Evolutionary conservation across 2,329 filamentous ascomycete genomes (phyloP).

Genomic region (Botrytis aclada): DNA sequence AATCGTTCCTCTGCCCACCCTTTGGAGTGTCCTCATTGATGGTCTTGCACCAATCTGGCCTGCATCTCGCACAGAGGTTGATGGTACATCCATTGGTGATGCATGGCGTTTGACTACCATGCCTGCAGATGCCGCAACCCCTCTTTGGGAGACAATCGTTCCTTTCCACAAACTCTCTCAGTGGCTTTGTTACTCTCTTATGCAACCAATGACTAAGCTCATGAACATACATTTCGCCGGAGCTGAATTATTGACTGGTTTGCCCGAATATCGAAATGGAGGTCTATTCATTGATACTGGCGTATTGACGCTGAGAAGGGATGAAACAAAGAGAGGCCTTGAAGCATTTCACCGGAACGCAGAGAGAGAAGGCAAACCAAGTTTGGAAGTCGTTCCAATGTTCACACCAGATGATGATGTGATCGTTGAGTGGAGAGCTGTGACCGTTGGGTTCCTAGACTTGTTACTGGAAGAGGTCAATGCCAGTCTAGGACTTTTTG

Average conservation of each 20-base stretch:
- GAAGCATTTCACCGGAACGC: constrained; percentile 68
- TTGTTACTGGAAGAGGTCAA: constrained; percentile 69
- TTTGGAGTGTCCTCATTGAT: constrained; percentile 90
- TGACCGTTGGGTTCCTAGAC: constrained; percentile 72
- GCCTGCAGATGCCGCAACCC: constrained; percentile 52
- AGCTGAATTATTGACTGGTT: constrained; percentile 75
- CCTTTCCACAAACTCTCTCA: constrained; percentile 94
- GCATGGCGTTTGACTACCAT: constrained; percentile 89
- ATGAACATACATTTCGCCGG: constrained; percentile 79
- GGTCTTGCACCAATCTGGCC: constrained; percentile 89
- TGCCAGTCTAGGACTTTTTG: constrained; percentile 62
- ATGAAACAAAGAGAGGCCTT: constrained; percentile 68
- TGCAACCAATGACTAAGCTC: constrained; percentile 83
- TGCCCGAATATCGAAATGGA: constrained; percentile 91
- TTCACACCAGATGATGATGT: constrained; percentile 73
- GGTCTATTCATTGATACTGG: constrained; percentile 84
- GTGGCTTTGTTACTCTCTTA: constrained; percentile 91
- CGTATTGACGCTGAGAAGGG: constrained; percentile 70
- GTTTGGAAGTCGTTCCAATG: constrained; percentile 68
- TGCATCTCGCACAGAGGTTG: constrained; percentile 76
- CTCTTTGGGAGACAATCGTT: constrained; percentile 76
- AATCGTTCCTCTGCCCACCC: constrained; percentile 78
- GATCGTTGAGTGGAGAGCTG: constrained; percentile 75
- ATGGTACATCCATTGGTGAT: constrained; percentile 84
- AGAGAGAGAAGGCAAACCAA: constrained; percentile 67